Evolutionary conservation across 2,329 filamentous ascomycete species (phyloP), one percentile per base, ranked within the genome.

Genomic region (Hyphodiscus sp.): DNA sequence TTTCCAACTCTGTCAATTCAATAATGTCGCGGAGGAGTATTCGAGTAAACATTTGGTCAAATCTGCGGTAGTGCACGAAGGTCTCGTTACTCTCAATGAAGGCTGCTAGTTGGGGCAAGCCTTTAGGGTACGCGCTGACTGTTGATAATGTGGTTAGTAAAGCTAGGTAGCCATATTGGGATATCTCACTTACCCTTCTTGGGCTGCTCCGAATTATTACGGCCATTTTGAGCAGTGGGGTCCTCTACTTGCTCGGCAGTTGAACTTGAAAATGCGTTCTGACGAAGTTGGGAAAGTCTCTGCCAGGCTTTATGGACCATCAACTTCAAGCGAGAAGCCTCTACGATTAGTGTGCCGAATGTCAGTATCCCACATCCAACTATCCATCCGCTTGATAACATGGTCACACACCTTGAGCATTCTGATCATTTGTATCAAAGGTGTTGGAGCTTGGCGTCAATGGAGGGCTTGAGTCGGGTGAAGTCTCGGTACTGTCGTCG

Each of bases 101-200:
- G 1, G 57, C 55, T 33, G 58, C 56, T 11, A 59, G 47, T 41
- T 50, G 51, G 10, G 56, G 53, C 20, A 47, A 54, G 19, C 60
- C 60, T 29, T 41, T n/a, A 29, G 52, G 53, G 18, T 45, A 56
- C 11, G 45, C 47, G 11, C 56, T 33, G 5, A 61, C 50, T 59
- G 44, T 49, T 38, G 15, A 41, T 13, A 26, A 23, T 29, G 2
- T 33, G n/a, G 41, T 52, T 13, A 33, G 29, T 13, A 8, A 38
- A 38, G 33, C 33, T n/a, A 38, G 13, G 2, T n/a, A 13, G 5
- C 4, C 2, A 13, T 5, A 10, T 38, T 13, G 33, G 13, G 4
- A 18, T 45, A 43, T 29, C 41, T 18, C 15, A 49, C 52, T n/a
- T 38, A 54, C 56, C 50, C 26, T 43, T 45, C 11, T 56, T 45